phyloP scores from a whole-genome alignment of 192 early-diverging fungal species.

The Spinellus fusiger region DNA sequence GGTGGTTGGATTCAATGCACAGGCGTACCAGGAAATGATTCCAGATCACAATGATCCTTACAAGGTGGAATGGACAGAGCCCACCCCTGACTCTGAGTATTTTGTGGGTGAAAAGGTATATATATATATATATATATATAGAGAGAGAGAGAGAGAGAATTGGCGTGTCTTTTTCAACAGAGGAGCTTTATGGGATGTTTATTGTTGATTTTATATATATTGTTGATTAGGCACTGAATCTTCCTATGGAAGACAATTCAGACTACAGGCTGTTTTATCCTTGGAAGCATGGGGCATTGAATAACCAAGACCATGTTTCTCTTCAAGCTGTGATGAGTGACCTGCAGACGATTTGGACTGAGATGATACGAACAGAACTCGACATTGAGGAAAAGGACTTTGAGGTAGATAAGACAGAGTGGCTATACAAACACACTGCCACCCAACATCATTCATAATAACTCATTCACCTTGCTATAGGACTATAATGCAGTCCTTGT shows the following conservation, averaged over 20 bases:
- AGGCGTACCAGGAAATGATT: conserved; percentile 59
- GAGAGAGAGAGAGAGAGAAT: too few relatives aligned
- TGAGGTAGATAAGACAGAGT: conserved; percentile 29
- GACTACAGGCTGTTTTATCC: conserved; percentile 62
- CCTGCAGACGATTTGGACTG: conserved; percentile 75
- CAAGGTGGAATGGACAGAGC: conserved; percentile 78
- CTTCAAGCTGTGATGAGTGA: conserved; percentile 65
- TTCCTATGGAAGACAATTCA: conserved; percentile 32
- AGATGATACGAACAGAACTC: conserved; percentile 61
- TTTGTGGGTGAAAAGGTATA: conserved; percentile 60
- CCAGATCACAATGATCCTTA: conserved; percentile 90
- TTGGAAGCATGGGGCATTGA: conserved; percentile 72
- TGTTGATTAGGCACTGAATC: conserved; percentile 39
- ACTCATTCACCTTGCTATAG: conserved; percentile 2
- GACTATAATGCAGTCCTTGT: conserved; percentile 68
- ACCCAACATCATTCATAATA: neutral
- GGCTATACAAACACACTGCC: neutral
- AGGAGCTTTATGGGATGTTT: neutral
- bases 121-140: neutral
- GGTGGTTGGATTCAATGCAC: conserved; percentile 67
- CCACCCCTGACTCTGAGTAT: conserved; percentile 29
- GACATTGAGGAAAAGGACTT: conserved; percentile 56
- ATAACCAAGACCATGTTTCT: conserved; percentile 64
- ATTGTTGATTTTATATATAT: neutral
- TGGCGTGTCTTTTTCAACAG: neutral